Conservation (phyloP, 2,329 filamentous ascomycete species). For the Monosporascus sp. region DNA sequence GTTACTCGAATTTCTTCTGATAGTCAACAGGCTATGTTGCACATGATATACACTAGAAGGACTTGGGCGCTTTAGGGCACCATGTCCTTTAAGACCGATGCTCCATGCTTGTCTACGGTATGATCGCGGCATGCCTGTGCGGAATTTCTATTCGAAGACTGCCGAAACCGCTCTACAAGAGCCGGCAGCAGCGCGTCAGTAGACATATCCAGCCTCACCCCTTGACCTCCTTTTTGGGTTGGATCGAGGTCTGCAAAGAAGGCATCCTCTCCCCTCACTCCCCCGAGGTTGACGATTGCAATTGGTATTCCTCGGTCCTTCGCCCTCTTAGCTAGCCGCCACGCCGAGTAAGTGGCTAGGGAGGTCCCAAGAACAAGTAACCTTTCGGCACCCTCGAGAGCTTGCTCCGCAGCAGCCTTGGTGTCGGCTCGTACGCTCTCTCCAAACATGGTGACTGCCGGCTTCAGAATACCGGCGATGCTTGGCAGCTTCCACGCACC, state of each 20-base stretch:
- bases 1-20: constrained; percentile 49
- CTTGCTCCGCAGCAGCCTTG: constrained; percentile 72
- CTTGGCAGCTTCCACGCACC: constrained; percentile 69
- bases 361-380: constrained; percentile 83
- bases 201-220: constrained; percentile 52
- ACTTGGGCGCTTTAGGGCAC: constrained; percentile 39
- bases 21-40: constrained; percentile 10
- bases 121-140: constrained; percentile 13
- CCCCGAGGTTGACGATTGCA: constrained; percentile 83
- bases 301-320: constrained; percentile 80
- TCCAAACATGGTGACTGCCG: constrained; percentile 93
- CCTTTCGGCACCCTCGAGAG: constrained; percentile 70
- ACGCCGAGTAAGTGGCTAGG: constrained; percentile 91
- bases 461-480: constrained; percentile 79
- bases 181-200: constrained; percentile 54
- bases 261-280: constrained; percentile 71
- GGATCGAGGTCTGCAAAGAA: constrained; percentile 59
- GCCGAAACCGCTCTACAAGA: constrained; percentile 47
- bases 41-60: constrained; percentile 8
- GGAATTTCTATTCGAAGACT: constrained; percentile 15
- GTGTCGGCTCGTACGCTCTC: constrained; percentile 71
- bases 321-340: constrained; percentile 80
- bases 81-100: constrained; percentile 53
- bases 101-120: constrained; percentile 21
- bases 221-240: constrained; percentile 44